Conservation (phyloP, 1,139 yeast genomes). For the Zhuliangozyma parablackwelliae region DNA sequence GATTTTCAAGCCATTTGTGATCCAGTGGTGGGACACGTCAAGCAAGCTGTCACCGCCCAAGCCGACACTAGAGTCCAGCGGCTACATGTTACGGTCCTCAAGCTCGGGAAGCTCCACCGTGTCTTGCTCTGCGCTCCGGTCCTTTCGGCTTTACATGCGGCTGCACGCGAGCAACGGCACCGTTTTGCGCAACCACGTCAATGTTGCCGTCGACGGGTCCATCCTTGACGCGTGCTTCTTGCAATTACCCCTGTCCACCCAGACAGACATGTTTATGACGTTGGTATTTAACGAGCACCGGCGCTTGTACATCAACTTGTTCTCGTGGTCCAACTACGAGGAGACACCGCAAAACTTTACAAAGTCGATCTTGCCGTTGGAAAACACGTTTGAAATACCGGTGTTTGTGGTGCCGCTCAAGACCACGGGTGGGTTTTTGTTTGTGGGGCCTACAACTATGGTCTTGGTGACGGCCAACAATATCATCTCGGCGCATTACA, state of each 20-base stretch:
- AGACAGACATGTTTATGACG: constrained; percentile 30
- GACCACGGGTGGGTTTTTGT: constrained; percentile 29
- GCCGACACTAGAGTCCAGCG: constrained; percentile 30
- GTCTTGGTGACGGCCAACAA: constrained; percentile 37
- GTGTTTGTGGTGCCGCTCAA: constrained; percentile 35
- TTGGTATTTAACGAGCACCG: constrained; percentile 33
- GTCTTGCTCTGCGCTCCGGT: constrained; percentile 32
- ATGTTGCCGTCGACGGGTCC: constrained; percentile 38
- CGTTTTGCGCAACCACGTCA: constrained; percentile 34
- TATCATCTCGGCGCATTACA: constrained; percentile 44
- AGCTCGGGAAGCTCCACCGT: constrained; percentile 36
- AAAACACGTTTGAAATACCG: constrained; percentile 36
- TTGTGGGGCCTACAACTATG: constrained; percentile 25
- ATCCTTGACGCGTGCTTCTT: constrained; percentile 43
- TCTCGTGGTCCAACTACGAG: constrained; percentile 39
- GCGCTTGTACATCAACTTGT: constrained; percentile 35
- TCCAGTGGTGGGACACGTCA: constrained; percentile 49
- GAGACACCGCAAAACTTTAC: constrained; percentile 18
- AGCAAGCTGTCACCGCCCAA: constrained; percentile 9
- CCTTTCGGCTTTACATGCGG: constrained; percentile 36
- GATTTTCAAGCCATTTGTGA: constrained; percentile 40
- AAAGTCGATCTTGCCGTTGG: constrained; percentile 29
- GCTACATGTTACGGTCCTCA: constrained; percentile 25
- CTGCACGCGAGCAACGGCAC: constrained; percentile 33
- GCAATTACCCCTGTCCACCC: constrained; percentile 22